Conservation (phyloP, 2,329 filamentous ascomycete species). For the Pyrenophora graminea region DNA sequence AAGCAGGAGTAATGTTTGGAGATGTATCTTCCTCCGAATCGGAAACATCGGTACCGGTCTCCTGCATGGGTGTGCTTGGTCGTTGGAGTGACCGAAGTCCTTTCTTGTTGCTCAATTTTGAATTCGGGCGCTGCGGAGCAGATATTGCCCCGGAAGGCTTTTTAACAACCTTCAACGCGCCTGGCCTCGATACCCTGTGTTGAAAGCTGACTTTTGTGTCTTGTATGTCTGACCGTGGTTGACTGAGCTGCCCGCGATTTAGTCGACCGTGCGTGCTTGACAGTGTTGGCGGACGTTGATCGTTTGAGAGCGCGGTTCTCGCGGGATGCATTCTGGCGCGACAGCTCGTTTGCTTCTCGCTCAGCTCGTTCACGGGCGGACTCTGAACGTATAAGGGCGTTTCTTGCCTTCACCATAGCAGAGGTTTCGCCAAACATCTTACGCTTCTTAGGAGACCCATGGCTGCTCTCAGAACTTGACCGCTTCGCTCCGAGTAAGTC, state of each 20-base stretch:
- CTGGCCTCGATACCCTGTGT: conserved; percentile 26
- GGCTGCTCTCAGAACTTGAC: conserved; percentile 26
- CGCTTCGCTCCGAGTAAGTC: conserved; percentile 32
- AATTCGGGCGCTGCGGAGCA: conserved; percentile 7
- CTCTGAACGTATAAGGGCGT: conserved; percentile 23
- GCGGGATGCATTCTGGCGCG: conserved; percentile 38
- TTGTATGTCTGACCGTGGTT: conserved; percentile 22
- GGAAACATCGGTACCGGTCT: conserved; percentile 5
- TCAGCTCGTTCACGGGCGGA: conserved; percentile 34
- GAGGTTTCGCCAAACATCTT: conserved; percentile 25
- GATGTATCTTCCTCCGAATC: conserved; percentile 31
- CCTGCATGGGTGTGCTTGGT: conserved; percentile 24
- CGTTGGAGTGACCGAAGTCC: conserved; percentile 16
- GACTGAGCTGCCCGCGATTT: conserved; percentile 13
- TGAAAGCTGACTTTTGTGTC: conserved; percentile 32
- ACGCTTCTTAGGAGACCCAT: conserved; percentile 40
- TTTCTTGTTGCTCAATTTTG: conserved; percentile 18
- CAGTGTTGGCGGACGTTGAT: conserved; percentile 16
- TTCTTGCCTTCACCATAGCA: conserved; percentile 31
- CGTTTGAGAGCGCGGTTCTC: conserved; percentile 40
- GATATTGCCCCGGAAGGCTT: conserved; percentile 20
- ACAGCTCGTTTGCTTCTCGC: conserved; percentile 32
- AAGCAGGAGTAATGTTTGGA: conserved; percentile 44
- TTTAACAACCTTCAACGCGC: conserved; percentile 30
- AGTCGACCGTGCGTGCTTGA: conserved; percentile 17